These are phyloP conservation scores for Penicillium nucicola DNA, from an alignment of 495 filamentous ascomycete genomes.

Conservation along the genomic window DNA sequence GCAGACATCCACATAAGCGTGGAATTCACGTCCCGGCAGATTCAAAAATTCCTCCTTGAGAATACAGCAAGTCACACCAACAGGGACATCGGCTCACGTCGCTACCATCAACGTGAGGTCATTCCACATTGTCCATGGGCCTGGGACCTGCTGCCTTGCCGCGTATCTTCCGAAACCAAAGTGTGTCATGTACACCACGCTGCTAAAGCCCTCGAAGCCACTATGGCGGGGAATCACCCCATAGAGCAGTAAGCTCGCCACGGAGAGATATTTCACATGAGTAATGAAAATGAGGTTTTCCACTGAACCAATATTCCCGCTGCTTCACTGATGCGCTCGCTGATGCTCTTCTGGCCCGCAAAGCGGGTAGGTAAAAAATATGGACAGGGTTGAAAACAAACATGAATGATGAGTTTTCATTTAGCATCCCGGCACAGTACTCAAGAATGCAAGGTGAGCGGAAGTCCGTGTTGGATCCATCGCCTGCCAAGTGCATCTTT, in stretches of 20 bases:
- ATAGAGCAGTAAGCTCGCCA: constrained; percentile 11
- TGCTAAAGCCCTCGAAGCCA: constrained; percentile 3
- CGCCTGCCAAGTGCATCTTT: constrained; percentile 19
- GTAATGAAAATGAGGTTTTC: not conserved
- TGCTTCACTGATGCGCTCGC: constrained; percentile 62
- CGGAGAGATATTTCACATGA: not conserved
- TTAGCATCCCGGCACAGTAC: constrained; percentile 35
- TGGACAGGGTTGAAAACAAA: constrained; percentile 20
- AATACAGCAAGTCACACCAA: constrained; percentile 8
- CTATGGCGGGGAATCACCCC: constrained; percentile 24
- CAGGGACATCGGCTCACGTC: not conserved
- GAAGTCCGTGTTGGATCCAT: constrained; percentile 11
- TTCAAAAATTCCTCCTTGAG: constrained; percentile 8
- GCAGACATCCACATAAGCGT: constrained; percentile 1
- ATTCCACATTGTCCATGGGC: constrained; percentile 8
- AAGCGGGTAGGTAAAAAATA: constrained; percentile 17
- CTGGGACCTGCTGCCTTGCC: no score
- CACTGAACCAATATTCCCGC: constrained; percentile 21
- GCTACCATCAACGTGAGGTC: constrained; percentile 3
- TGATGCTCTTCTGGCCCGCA: constrained; percentile 42
- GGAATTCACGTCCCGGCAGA: not conserved
- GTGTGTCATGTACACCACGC: not conserved
- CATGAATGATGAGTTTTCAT: constrained; percentile 23
- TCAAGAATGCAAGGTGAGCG: constrained; percentile 28
- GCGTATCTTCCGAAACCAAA: not conserved